Evolutionary conservation across 768 basidiomycete species (phyloP).

Genomic region (Tylopilus balloui): DNA sequence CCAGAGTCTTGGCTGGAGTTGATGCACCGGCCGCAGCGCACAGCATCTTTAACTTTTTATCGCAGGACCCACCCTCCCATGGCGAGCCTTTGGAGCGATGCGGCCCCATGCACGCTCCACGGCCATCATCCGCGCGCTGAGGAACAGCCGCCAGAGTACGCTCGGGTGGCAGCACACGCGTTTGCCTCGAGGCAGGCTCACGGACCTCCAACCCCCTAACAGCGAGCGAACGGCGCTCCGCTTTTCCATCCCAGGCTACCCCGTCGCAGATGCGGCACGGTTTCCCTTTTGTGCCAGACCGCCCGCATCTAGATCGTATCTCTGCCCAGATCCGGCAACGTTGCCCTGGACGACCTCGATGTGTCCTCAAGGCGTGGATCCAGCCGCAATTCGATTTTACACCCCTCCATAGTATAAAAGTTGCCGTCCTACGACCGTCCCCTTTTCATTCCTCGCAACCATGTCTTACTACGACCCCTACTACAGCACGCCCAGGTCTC

Average conservation of each 20-base stretch:
- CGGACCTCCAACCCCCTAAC: not conserved
- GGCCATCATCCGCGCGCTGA: conserved; percentile 11
- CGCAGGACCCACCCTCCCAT: not conserved
- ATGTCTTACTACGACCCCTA: conserved; percentile 46
- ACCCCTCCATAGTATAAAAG: conserved; percentile 28
- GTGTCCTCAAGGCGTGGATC: conserved; percentile 28
- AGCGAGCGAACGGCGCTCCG: conserved; percentile 21
- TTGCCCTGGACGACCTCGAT: conserved; percentile 21
- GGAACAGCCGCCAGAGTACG: no score
- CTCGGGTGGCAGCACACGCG: conserved; percentile 14
- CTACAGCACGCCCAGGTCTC: conserved; percentile 29
- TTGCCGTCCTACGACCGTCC: not conserved
- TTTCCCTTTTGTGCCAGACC: conserved; percentile 5
- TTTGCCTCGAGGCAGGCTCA: conserved; percentile 17
- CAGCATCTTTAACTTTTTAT: no score
- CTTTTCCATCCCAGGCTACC: conserved; percentile 6
- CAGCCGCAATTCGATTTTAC: conserved; percentile 9
- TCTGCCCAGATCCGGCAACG: conserved; percentile 11
- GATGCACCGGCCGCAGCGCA: conserved; percentile 7
- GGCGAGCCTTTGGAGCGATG: not conserved
- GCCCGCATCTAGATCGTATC: conserved; percentile 16
- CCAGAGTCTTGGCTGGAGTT: conserved; percentile 1
- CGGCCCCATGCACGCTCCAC: conserved; percentile 4
- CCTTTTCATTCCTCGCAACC: conserved; percentile 13
- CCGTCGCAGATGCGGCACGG: not conserved